phyloP scores from a whole-genome alignment of 768 basidiomycete genomes.

The Kwoniella heveanensis region DNA sequence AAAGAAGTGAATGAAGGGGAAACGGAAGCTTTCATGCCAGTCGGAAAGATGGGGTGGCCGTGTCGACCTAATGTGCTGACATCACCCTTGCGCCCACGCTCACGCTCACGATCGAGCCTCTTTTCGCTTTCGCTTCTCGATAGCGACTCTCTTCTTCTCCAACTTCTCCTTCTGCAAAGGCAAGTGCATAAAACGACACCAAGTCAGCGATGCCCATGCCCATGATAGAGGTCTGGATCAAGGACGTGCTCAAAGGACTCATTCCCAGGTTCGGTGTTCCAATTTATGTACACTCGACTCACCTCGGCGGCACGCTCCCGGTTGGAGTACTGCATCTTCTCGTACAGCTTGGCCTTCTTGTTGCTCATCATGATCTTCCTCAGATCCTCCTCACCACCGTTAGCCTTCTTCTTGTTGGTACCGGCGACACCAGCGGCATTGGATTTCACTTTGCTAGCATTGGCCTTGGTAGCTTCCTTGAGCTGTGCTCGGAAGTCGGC shows the following conservation, averaged over 20 bases:
- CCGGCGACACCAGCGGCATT: slow-evolving; percentile 50
- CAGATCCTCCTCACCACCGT: slow-evolving; percentile 74
- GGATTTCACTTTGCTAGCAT: slow-evolving; percentile 27
- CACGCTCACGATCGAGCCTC: slow-evolving; percentile 49
- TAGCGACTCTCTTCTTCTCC: slow-evolving; percentile 63
- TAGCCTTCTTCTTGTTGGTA: slow-evolving; percentile 49
- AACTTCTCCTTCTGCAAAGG: slow-evolving; percentile 64
- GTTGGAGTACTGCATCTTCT: slow-evolving; percentile 86
- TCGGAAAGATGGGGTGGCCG: no score
- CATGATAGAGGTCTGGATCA: no score
- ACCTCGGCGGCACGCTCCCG: slow-evolving; percentile 78
- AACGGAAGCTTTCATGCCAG: no score
- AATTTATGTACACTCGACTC: no score
- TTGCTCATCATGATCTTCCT: slow-evolving; percentile 98
- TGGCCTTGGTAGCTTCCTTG: slow-evolving; percentile 60
- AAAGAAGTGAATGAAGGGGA: no score
- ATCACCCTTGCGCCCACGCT: background rate
- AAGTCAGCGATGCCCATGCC: background rate
- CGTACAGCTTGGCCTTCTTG: slow-evolving; percentile 88
- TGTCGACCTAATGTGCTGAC: no score
- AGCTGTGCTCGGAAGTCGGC: slow-evolving; percentile 76
- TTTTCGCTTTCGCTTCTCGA: slow-evolving; percentile 64
- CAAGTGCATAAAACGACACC: background rate
- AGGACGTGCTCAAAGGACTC: no score
- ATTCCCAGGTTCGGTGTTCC: no score